Evolutionary conservation across 345 rosid species (phyloP).

Genomic region (Euphorbia pulcherrima): DNA sequence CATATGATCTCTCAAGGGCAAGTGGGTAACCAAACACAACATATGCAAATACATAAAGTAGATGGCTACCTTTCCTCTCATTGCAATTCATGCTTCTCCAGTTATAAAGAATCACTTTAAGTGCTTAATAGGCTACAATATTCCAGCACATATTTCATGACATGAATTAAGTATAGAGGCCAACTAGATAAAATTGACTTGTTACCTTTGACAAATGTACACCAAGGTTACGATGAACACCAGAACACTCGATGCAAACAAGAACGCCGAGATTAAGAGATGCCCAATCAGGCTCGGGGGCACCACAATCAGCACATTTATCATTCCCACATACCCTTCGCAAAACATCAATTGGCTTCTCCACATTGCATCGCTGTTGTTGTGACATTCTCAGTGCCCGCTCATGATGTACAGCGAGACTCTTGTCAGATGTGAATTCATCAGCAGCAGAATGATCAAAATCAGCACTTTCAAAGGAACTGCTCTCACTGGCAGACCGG

Average conservation of each 20-base stretch:
- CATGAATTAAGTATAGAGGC: constrained; percentile 2
- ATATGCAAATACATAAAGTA: neutral
- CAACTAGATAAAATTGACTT: constrained; percentile 7
- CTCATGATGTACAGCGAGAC: constrained; percentile 53
- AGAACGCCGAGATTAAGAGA: constrained; percentile 93
- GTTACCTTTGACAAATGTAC: constrained; percentile 94
- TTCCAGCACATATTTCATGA: constrained; percentile 5
- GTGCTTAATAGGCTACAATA: neutral
- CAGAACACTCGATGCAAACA: constrained; percentile 98
- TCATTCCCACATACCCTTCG: constrained; percentile 84
- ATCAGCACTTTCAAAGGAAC: constrained; percentile 94
- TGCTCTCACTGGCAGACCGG: constrained; percentile 93
- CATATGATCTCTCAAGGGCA: neutral
- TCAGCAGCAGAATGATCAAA: constrained; percentile 77
- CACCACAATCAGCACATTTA: constrained; percentile 98
- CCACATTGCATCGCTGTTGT: constrained; percentile 62
- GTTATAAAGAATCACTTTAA: neutral
- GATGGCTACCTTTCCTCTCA: neutral
- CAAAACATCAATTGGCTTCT: constrained; percentile 85
- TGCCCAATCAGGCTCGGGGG: constrained; percentile 99
- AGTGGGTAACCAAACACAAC: neutral
- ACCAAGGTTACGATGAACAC: constrained; percentile 98
- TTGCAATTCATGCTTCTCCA: neutral
- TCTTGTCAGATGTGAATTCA: constrained; percentile 70
- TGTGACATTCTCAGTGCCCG: constrained; percentile 60